phyloP scores from a whole-genome alignment of 768 basidiomycete genomes.

The Calocera viscosa region DNA sequence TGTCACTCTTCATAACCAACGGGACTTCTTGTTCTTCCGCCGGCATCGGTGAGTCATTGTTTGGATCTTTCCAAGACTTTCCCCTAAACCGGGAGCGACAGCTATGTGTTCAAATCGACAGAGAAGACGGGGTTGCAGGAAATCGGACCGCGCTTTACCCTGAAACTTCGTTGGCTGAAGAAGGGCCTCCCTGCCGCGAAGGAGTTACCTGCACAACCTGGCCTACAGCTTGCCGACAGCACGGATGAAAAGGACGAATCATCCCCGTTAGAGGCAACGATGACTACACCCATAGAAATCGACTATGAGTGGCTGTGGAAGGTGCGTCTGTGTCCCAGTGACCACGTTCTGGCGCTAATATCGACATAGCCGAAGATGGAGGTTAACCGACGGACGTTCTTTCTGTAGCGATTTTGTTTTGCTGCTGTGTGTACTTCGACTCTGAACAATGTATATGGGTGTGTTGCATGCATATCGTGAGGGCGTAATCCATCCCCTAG shows the following conservation, averaged over 20 bases:
- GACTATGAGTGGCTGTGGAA: conserved; percentile 87
- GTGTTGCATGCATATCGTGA: no score
- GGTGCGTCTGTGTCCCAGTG: conserved; percentile 34
- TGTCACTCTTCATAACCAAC: conserved; percentile 91
- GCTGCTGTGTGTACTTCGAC: not conserved
- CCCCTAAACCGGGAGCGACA: conserved; percentile 25
- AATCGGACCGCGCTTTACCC: conserved; percentile 93
- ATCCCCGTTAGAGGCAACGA: conserved; percentile 17
- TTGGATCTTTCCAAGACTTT: conserved; percentile 15
- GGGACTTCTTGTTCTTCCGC: conserved; percentile 95
- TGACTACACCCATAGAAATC: conserved; percentile 16
- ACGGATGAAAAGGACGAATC: conserved; percentile 23
- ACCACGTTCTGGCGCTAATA: conserved; percentile 12
- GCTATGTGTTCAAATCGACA: conserved; percentile 82
- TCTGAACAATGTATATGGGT: not conserved
- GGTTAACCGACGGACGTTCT: conserved; percentile 80
- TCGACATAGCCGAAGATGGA: conserved; percentile 74
- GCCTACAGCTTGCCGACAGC: conserved; percentile 38
- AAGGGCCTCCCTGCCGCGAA: conserved; percentile 78
- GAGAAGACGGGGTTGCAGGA: conserved; percentile 91
- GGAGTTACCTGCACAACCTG: conserved; percentile 50
- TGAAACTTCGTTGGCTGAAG: conserved; percentile 80
- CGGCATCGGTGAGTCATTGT: conserved; percentile 60
- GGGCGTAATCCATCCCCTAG: not conserved
- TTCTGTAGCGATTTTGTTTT: conserved; percentile 45